Percentiles rank a stretch among this genome's conserved stretches.
These are phyloP conservation scores for Cercospora brassicicola DNA, from an alignment of 2,329 filamentous ascomycete species.

Conservation along the genomic window DNA sequence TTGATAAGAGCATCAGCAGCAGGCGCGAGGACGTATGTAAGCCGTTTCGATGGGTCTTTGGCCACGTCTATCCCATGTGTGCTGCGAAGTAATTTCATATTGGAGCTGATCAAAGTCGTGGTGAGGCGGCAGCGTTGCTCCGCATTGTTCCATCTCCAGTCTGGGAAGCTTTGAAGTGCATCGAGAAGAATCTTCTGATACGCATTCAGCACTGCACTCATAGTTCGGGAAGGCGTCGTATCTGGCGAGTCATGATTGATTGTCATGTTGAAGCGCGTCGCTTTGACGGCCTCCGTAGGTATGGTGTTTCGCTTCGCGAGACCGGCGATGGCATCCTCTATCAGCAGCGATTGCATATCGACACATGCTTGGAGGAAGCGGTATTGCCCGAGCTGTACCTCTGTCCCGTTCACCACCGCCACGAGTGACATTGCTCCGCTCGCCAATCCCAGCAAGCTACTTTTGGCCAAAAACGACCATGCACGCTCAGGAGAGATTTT, in stretches of 20 bases:
- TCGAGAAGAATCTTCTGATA: constrained; percentile 77
- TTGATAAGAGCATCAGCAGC: constrained; percentile 75
- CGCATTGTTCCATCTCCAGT: constrained; percentile 75
- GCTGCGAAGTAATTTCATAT: constrained; percentile 70
- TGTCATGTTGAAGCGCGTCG: constrained; percentile 4
- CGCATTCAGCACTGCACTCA: constrained; percentile 68
- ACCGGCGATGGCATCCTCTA: constrained; percentile 72
- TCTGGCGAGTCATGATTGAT: constrained; percentile 59
- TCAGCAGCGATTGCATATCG: constrained; percentile 69
- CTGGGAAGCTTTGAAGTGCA: constrained; percentile 79
- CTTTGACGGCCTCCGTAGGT: constrained; percentile 27
- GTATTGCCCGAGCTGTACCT: constrained; percentile 74
- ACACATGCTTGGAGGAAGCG: constrained; percentile 74
- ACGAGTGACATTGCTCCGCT: constrained; percentile 74
- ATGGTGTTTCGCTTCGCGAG: constrained; percentile 64
- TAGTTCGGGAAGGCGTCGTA: constrained; percentile 74
- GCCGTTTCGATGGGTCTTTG: constrained; percentile 46
- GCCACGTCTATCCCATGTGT: constrained; percentile 73
- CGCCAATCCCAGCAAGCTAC: constrained; percentile 73
- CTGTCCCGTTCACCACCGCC: constrained; percentile 76
- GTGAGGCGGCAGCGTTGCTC: constrained; percentile 70
- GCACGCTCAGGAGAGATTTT: constrained; percentile 75
- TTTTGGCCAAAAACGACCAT: constrained; percentile 85
- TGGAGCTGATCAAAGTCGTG: constrained; percentile 64
- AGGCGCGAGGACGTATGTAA: constrained; percentile 65